phyloP scores from a whole-genome alignment of 345 rosid species.

The Anacardium occidentale region DNA sequence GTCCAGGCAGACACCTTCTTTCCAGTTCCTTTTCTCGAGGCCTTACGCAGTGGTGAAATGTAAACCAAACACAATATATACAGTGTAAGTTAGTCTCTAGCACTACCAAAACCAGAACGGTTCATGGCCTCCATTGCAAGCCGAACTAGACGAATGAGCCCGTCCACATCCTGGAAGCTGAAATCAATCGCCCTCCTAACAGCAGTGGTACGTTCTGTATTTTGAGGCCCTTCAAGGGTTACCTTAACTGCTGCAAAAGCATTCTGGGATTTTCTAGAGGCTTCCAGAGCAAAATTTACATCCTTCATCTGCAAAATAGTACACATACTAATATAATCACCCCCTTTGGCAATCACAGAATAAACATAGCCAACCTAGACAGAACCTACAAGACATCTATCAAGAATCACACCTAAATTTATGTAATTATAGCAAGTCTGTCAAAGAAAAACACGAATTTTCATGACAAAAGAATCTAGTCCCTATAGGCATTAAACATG shows the following conservation, averaged over 20 bases:
- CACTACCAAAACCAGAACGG: slow-evolving; percentile 34
- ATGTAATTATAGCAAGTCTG: background rate
- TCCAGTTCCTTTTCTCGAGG: slow-evolving; percentile 5
- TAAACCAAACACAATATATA: slow-evolving; percentile 24
- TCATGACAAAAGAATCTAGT: background rate
- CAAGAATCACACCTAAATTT: background rate
- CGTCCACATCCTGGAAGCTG: slow-evolving; percentile 74
- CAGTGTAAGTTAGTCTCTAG: slow-evolving; percentile 41
- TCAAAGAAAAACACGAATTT: background rate
- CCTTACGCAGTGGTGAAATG: slow-evolving; percentile 9
- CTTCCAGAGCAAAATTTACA: slow-evolving; percentile 66
- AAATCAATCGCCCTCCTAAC: slow-evolving; percentile 62
- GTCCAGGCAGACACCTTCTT: slow-evolving; percentile 16
- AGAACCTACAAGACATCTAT: background rate
- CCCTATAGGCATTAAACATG: background rate
- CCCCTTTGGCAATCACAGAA: slow-evolving; percentile 8
- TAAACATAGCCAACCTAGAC: slow-evolving; percentile 14
- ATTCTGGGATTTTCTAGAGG: slow-evolving; percentile 60
- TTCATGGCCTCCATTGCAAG: slow-evolving; percentile 55
- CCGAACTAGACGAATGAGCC: slow-evolving; percentile 54
- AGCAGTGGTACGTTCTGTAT: slow-evolving; percentile 40
- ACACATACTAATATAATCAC: slow-evolving; percentile 25
- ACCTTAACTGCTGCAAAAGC: slow-evolving; percentile 47
- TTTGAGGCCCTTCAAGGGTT: slow-evolving; percentile 38
- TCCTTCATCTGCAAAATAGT: slow-evolving; percentile 61